Evolutionary conservation across 306 rosid genomes (phyloP), one percentile per base, ranked within the genome.

Genomic region (Acacia acuminata): DNA sequence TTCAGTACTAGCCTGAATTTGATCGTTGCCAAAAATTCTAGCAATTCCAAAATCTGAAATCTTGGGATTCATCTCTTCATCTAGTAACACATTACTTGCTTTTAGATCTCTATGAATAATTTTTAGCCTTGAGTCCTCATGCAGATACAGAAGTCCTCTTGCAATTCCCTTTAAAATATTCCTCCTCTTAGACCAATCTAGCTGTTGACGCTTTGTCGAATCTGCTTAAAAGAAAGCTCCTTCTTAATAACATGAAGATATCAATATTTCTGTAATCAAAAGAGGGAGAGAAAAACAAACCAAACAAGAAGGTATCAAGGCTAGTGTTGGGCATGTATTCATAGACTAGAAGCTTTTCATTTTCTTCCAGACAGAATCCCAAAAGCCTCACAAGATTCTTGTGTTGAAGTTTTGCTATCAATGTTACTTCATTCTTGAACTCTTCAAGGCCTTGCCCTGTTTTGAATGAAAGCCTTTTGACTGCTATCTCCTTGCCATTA

Each of bases 1-100:
- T 24, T 86, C 82, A 17, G 88, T 87, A 60, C 82, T 84, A 44
- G 88, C 87, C 84, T 90, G 83, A 45, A 55, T 87, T 79, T 87
- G 88, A 74, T 87, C 45, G 3, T 36, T 68, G 70, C 87, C 43
- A 47, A 87, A 77, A 13, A 90, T 84, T 50, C 84, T 87, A 65
- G 89, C 89, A 84, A 76, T 69, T 15, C 88, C 91, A 66, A 90
- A 88, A 73, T 88, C 88, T 27, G 90, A 73, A 53, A 88, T 90
- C 30, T 88, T 90, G 1, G 90, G 84, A 14, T 86, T 86, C 86
- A 90, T 67, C 22, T 42, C 79, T 30, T 45, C 56, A 45, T 88
- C 90, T 4, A 90, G 76, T 15, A 90, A 80, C 2, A 88, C 76
- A 68, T 86, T 90, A 66, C 90, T 84, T 0, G 80, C 82, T 71